Base-by-base conservation (phyloP, 164 flowering plant genomes). In the Litsea cubeba region DNA sequence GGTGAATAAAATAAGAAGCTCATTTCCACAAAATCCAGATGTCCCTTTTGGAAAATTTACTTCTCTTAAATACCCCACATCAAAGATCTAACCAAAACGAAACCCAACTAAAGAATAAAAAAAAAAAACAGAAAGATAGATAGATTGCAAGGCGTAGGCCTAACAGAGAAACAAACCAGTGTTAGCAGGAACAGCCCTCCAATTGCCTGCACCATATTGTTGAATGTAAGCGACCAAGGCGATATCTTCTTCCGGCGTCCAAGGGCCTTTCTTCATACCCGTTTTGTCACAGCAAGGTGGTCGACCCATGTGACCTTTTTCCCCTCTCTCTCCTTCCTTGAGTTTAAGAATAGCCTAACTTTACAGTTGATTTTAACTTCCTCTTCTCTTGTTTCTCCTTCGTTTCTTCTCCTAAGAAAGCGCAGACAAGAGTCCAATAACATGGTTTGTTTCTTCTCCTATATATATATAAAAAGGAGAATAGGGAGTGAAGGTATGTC, bases 171-270 rank as follows among this genome's bases (percentile, higher is more conserved):
- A 50, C 1, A 25, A 80, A 89, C 97, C 98, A 20, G 97, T 89
- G 73, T 89, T 88, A 22, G 88, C 79, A 67, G 98, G 98, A 83
- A 91, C 91, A 66, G 94, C 82, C 81, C 94, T 94, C 98, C 98
- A 91, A 77, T 94, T 94, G 24, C 95, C 93, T 30, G 95, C 91
- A 25, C 98, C 98, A 82, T 94, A 90, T 78, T 92, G 85, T 83
- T 91, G 97, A 82, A 94, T 87, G 75, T 90, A 91, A 73, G 98
- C 89, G 57, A 94, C 98, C 71, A 95, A 74, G 76, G 88, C 81
- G 81, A 95, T 95, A 65, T 94, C 98, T 82, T 94, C 98, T 76
- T 95, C 98, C 0, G 97, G 98, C 12, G 97, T 95, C 98, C 98
- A 95, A 60, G 98, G 97, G 50, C 98, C 98, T 85, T 95, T 95